Evolutionary conservation across 768 basidiomycete genomes (phyloP).

Genomic region (Rhodotorula babjevae): DNA sequence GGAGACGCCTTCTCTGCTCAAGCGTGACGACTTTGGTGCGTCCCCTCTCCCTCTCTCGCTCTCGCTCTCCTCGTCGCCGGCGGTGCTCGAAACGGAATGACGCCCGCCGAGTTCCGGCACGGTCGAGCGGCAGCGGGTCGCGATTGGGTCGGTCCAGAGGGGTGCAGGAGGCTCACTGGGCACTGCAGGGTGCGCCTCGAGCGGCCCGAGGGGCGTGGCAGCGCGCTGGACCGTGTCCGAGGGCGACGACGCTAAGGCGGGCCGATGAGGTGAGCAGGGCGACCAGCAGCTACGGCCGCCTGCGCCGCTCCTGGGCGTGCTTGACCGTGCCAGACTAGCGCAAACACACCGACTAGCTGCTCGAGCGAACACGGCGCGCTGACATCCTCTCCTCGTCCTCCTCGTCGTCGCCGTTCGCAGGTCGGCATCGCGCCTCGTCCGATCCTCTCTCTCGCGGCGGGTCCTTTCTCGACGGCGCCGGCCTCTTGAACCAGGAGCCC

Average conservation of each 20-base stretch:
- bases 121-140: not conserved
- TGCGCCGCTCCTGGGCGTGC: too few relatives aligned
- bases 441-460: constrained; percentile 38
- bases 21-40: not conserved
- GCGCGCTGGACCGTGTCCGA: too few relatives aligned
- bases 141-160: not conserved
- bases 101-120: not conserved
- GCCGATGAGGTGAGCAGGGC: not conserved
- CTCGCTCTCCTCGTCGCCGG: not conserved
- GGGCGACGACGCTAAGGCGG: too few relatives aligned
- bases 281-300: too few relatives aligned
- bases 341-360: too few relatives aligned
- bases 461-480: constrained; percentile 26
- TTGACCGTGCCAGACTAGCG: too few relatives aligned
- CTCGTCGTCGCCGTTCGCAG: not conserved
- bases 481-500: constrained; percentile 59
- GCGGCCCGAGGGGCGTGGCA: not conserved
- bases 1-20: not conserved
- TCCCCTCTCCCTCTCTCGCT: not conserved
- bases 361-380: not conserved
- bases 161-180: not conserved
- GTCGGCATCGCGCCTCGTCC: constrained; percentile 31
- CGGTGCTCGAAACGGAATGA: not conserved
- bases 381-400: too few relatives aligned
- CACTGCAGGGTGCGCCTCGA: too few relatives aligned